These are phyloP conservation scores for Pichia norvegensis DNA, from an alignment of 1,139 yeast genomes.

Conservation along the genomic window DNA sequence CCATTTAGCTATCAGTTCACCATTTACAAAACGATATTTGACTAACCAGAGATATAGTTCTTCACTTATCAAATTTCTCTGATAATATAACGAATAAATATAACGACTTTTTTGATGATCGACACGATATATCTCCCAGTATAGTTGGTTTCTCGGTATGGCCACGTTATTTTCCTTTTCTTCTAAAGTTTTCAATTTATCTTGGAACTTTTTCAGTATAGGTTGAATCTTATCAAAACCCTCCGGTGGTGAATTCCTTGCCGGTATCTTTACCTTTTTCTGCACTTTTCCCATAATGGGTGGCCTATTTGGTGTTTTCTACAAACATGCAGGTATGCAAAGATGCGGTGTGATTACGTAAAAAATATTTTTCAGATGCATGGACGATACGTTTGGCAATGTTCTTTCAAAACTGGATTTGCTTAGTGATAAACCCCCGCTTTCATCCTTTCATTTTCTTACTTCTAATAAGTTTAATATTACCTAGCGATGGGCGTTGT, in stretches of 20 bases:
- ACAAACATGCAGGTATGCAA: background rate
- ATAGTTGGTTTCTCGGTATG: slow-evolving; percentile 39
- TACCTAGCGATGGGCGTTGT: slow-evolving; percentile 1
- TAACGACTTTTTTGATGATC: slow-evolving; percentile 74
- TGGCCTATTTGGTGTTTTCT: background rate
- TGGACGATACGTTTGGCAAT: background rate
- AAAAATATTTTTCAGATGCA: background rate
- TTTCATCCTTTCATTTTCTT: background rate
- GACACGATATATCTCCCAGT: slow-evolving; percentile 49
- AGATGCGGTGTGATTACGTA: slow-evolving; percentile 1
- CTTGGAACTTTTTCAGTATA: slow-evolving; percentile 55
- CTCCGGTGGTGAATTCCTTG: slow-evolving; percentile 45
- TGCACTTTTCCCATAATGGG: slow-evolving; percentile 3
- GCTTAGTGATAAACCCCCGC: background rate
- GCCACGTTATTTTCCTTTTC: slow-evolving; percentile 29
- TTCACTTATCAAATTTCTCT: slow-evolving; percentile 55
- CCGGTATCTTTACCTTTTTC: slow-evolving; percentile 15
- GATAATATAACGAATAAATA: slow-evolving; percentile 66
- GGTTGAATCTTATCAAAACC: slow-evolving; percentile 70
- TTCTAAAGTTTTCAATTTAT: slow-evolving; percentile 39
- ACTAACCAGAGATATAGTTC: slow-evolving; percentile 75
- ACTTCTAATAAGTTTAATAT: background rate
- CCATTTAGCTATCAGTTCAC: slow-evolving; percentile 80
- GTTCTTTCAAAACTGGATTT: background rate
- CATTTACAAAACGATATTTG: slow-evolving; percentile 61